Evolutionary conservation across 2,329 filamentous ascomycete species (phyloP), one percentile per base, ranked within the genome.

Genomic region (Sclerotiophoma versabilis): DNA sequence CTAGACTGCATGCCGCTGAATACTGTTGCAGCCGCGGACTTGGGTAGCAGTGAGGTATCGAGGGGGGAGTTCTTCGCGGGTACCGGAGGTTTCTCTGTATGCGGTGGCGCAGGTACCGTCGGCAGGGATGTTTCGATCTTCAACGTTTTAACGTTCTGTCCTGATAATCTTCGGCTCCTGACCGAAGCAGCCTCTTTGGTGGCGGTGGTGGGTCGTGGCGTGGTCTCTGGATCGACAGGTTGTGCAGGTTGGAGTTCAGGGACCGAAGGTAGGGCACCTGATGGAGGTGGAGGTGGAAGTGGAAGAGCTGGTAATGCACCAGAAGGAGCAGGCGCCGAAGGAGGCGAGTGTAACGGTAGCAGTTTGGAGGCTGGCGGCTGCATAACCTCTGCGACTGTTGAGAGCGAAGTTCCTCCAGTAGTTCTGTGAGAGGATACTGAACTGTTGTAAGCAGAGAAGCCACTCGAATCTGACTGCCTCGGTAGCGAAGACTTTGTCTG

Each of bases 401-500:
- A 90, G 43, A 93, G 76, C 1, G 84, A 82, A 14, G 85, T 90
- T 17, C 85, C 86, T 42, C 85, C 81, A 2, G 88, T 89, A 2
- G 87, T 86, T 43, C 88, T 85, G 60, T 90, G 91, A 6, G 89
- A 91, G 23, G 84, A 86, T 62, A 86, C 83, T 7, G 91, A 93
- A 70, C 89, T 93, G 70, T 92, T 88, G 87, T 90, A 93, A 11
- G 91, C 91, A n/a, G 90, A 92, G 62, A 88, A 83, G 12, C 86
- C 86, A 77, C 90, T 96, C 1, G 91, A 93, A 70, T 91, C 89
- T 3, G 92, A 95, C 68, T 93, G 88, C 54, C 91, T 85, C 27
- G 90, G 89, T 19, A 91, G 74, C 22, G 87, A 82, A 14, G 85
- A 87, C 64, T 88, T 91, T 5, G 83, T 83, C 64, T 86, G 83